These are phyloP conservation scores for Rosa chinensis DNA, from an alignment of 306 rosid genomes.

Conservation along the genomic window DNA sequence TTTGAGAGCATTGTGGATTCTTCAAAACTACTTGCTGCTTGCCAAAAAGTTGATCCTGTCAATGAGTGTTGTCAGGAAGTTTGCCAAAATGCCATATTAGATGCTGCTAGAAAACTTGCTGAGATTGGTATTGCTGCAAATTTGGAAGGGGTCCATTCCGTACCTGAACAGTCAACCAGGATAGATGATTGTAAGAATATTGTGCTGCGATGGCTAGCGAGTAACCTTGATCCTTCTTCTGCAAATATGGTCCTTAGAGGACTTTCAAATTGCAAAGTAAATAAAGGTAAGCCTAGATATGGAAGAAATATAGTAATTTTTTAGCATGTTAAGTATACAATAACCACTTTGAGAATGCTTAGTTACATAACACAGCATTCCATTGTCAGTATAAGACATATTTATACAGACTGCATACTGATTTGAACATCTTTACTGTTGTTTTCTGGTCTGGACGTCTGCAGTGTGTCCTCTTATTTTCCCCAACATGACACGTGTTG, in stretches of 20 bases:
- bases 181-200: slow-evolving; percentile 53
- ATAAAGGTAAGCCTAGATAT: slow-evolving; percentile 46
- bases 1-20: slow-evolving; percentile 57
- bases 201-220: slow-evolving; percentile 62
- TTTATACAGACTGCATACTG: slow-evolving; percentile 14
- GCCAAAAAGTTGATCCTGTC: slow-evolving; percentile 55
- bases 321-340: neutral
- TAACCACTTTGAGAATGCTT: slow-evolving; percentile 8
- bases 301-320: neutral
- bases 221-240: slow-evolving; percentile 47
- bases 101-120: slow-evolving; percentile 55
- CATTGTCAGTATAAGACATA: neutral
- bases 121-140: slow-evolving; percentile 37
- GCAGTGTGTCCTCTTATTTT: slow-evolving; percentile 63
- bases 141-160: slow-evolving; percentile 23
- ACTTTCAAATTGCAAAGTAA: slow-evolving; percentile 62
- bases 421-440: slow-evolving; percentile 31
- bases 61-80: slow-evolving; percentile 66
- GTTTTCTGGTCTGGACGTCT: slow-evolving; percentile 12
- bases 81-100: slow-evolving; percentile 55
- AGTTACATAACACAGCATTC: neutral
- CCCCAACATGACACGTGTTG: slow-evolving; percentile 48
- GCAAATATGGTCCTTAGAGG: slow-evolving; percentile 58
- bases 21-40: slow-evolving; percentile 58
- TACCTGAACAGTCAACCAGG: slow-evolving; percentile 31